A percentile compares a stretch with the other conserved stretches of the same genome.
These are phyloP conservation scores for Vachellia pachyceras DNA, from an alignment of 306 rosid genomes.

Conservation along the genomic window DNA sequence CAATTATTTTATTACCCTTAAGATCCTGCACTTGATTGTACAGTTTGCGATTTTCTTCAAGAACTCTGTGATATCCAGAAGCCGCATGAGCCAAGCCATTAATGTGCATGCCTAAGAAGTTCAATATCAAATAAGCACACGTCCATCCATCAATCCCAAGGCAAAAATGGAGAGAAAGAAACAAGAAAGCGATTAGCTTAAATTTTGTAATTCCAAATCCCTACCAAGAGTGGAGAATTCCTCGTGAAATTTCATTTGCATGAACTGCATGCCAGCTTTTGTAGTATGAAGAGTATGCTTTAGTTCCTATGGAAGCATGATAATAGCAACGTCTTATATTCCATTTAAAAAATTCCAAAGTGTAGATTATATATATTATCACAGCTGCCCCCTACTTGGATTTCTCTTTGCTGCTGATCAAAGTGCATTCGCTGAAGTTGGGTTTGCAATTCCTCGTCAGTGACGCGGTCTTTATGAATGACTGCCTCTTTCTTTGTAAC, in stretches of 20 bases:
- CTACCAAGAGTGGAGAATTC: slow-evolving; percentile 88
- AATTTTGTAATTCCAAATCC: slow-evolving; percentile 18
- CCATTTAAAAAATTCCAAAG: not conserved
- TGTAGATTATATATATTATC: slow-evolving; percentile 17
- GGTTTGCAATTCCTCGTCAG: slow-evolving; percentile 63
- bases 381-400: slow-evolving; percentile 57
- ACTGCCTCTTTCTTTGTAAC: slow-evolving; percentile 52
- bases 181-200: slow-evolving; percentile 3
- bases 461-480: slow-evolving; percentile 43
- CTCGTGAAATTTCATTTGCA: slow-evolving; percentile 88
- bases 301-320: slow-evolving; percentile 58
- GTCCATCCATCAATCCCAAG: slow-evolving; percentile 3
- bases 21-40: slow-evolving; percentile 98
- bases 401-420: slow-evolving; percentile 79
- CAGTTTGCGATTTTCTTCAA: slow-evolving; percentile 89
- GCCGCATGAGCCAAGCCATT: slow-evolving; percentile 92
- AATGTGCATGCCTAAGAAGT: slow-evolving; percentile 65
- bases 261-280: slow-evolving; percentile 85
- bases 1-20: slow-evolving; percentile 65
- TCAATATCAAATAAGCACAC: slow-evolving; percentile 28
- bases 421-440: slow-evolving; percentile 62
- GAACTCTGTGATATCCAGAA: slow-evolving; percentile 90
- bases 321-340: slow-evolving; percentile 27
- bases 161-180: not conserved
- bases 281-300: slow-evolving; percentile 71